Percentiles rank a stretch among this genome's conserved stretches.
Evolutionary conservation across 23 red algal genomes (phyloP).

Genomic region (Gracilaria domingensis): DNA sequence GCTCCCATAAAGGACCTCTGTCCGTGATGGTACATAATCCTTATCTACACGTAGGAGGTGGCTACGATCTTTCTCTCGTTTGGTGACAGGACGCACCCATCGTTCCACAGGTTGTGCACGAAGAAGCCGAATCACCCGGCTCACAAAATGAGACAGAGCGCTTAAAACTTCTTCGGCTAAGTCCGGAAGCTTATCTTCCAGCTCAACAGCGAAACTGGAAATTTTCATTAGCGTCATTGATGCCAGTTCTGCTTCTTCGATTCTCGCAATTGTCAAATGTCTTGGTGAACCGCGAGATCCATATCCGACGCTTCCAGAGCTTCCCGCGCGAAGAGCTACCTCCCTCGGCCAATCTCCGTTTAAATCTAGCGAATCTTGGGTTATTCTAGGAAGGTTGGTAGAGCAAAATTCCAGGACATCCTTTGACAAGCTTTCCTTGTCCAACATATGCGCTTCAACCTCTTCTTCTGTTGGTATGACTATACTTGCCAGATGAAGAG

Average conservation of each 20-base stretch:
- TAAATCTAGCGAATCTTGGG: conserved; percentile 39
- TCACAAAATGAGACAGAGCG: conserved; percentile 7
- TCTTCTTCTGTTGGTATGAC: conserved; percentile 48
- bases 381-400: conserved; percentile 44
- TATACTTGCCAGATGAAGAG: conserved; percentile 49
- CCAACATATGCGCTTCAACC: conserved; percentile 1
- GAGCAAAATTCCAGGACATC: conserved; percentile 61
- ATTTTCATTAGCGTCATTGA: conserved; percentile 41
- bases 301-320: neutral
- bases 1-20: conserved; percentile 13
- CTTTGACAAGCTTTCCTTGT: conserved; percentile 24
- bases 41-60: conserved; percentile 50
- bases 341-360: conserved; percentile 65
- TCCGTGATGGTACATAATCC: conserved; percentile 14
- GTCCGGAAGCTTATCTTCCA: conserved; percentile 50
- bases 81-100: conserved; percentile 65
- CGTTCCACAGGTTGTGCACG: conserved; percentile 66
- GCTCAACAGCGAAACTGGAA: conserved; percentile 51
- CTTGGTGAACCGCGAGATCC: neutral
- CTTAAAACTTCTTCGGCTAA: conserved; percentile 1
- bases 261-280: conserved; percentile 46
- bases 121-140: conserved; percentile 53
- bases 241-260: conserved; percentile 72
- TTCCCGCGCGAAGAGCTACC: neutral
- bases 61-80: conserved; percentile 63